These are phyloP conservation scores for Friedmanniomyces endolithicus DNA, from an alignment of 495 filamentous ascomycete genomes.

Conservation along the genomic window DNA sequence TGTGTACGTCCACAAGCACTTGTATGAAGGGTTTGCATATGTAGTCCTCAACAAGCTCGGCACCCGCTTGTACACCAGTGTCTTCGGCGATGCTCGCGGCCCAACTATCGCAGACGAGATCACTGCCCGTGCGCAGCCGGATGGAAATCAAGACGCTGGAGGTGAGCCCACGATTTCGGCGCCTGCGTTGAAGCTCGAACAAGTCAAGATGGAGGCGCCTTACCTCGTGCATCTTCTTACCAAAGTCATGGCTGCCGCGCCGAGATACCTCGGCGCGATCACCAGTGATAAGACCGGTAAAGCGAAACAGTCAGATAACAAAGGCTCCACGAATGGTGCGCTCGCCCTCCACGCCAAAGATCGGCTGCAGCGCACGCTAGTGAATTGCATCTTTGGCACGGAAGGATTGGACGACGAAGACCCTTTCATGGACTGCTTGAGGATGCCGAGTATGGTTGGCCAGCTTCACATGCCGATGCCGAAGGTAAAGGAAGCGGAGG, in stretches of 20 bases:
- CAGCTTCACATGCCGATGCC: constrained; percentile 10
- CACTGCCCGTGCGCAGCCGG: not conserved
- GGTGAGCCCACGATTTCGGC: not conserved
- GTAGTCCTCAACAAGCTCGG: constrained; percentile 23
- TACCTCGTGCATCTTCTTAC: constrained; percentile 25
- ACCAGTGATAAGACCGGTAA: not conserved
- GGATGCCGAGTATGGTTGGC: constrained; percentile 19
- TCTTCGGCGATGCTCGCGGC: constrained; percentile 21
- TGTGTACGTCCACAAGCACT: constrained; percentile 14
- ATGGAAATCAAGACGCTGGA: constrained; percentile 1
- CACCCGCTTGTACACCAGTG: constrained; percentile 19
- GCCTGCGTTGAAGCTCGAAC: constrained; percentile 7
- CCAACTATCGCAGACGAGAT: constrained; percentile 22
- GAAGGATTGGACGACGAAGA: constrained; percentile 16
- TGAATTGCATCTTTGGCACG: constrained; percentile 25
- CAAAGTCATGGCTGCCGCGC: constrained; percentile 22
- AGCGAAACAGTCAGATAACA: not conserved
- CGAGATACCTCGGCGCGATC: constrained; percentile 19
- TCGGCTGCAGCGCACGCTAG: constrained; percentile 27
- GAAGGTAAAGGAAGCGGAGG: constrained; percentile 22
- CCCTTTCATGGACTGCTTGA: constrained; percentile 19
- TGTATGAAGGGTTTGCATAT: constrained; percentile 30
- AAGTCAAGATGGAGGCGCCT: constrained; percentile 20
- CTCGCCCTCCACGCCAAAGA: constrained; percentile 23
- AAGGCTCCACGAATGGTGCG: constrained; percentile 10